Base-by-base conservation (phyloP, 2,329 filamentous ascomycete species). In the Colletotrichum sp. region DNA sequence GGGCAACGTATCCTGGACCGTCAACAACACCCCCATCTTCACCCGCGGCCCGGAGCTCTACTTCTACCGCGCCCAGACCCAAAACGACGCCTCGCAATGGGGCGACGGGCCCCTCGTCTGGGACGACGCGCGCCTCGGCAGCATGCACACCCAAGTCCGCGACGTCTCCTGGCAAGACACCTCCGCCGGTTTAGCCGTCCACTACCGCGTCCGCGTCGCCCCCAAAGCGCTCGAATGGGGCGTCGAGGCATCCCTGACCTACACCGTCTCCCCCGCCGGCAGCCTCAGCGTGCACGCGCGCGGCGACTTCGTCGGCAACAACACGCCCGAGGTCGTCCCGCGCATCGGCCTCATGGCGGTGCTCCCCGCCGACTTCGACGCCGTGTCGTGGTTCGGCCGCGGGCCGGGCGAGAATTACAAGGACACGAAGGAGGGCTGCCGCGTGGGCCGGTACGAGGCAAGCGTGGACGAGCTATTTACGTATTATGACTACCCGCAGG, bases 401-500 rank as follows among this genome's bases (percentile, higher is more conserved):
- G 89, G 90, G 0, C 87, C 87, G 0, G 87, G 87, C 5, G 89
- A 90, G 78, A 86, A 83, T 13, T 91, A 90, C 81, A 85, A 83
- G 67, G 90, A 91, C 81, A 89, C 85, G 78, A 89, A 89, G 72
- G 77, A 85, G 13, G 86, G 86, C 1, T 86, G 88, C 64, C 81
- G 80, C 2, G 79, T 89, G 1, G 88, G 86, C 1, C 83, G 84
- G 72, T 87, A 81, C 36, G 79, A 78, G 6, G 78, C 81, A 1
- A 78, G 70, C 14, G 80, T 88, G 6, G 84, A 85, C 9, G 83
- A 85, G 3, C 83, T 91, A 14, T 87, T 85, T 81, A 83, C 85
- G 3, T 81, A 83, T 14, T 90, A 90, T 72, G 90, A 91, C 30
- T 88, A 87, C 43, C 90, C 89, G 0, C 89, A 91, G 78, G 89